phyloP scores from a whole-genome alignment of 441 rosid genomes.

The Adansonia gregorii region DNA sequence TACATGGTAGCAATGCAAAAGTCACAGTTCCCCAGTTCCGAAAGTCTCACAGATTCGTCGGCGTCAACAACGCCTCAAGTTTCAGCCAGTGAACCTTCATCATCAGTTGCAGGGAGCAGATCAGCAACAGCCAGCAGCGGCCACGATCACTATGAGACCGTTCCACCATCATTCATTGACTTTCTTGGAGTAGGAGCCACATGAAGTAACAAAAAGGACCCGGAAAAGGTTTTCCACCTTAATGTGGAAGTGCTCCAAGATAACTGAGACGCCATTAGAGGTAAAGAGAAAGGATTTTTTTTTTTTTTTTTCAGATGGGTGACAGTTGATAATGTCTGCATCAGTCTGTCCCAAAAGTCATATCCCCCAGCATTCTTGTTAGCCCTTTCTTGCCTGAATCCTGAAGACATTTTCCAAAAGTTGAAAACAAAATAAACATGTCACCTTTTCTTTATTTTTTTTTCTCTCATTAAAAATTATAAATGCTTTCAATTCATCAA shows the following conservation, averaged over 20 bases:
- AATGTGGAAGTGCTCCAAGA: slow-evolving; percentile 38
- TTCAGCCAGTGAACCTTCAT: slow-evolving; percentile 38
- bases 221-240: slow-evolving; percentile 29
- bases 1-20: slow-evolving; percentile 44
- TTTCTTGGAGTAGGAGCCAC: slow-evolving; percentile 95
- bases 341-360: slow-evolving; percentile 3
- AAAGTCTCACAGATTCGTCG: slow-evolving; percentile 31
- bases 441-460: background rate
- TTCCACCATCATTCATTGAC: slow-evolving; percentile 74
- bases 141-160: slow-evolving; percentile 34
- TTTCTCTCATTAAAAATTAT: background rate
- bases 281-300: slow-evolving; percentile 24
- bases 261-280: slow-evolving; percentile 40
- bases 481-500: background rate
- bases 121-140: slow-evolving; percentile 15
- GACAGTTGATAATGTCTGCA: slow-evolving; percentile 10
- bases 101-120: slow-evolving; percentile 34
- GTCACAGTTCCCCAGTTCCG: slow-evolving; percentile 38
- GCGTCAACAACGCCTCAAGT: slow-evolving; percentile 33
- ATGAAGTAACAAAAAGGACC: slow-evolving; percentile 36
- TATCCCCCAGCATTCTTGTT: background rate
- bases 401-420: background rate
- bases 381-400: background rate
- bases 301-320: slow-evolving; percentile 11
- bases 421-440: background rate